phyloP scores from a whole-genome alignment of 441 rosid species.

The Erysimum cheiri region DNA sequence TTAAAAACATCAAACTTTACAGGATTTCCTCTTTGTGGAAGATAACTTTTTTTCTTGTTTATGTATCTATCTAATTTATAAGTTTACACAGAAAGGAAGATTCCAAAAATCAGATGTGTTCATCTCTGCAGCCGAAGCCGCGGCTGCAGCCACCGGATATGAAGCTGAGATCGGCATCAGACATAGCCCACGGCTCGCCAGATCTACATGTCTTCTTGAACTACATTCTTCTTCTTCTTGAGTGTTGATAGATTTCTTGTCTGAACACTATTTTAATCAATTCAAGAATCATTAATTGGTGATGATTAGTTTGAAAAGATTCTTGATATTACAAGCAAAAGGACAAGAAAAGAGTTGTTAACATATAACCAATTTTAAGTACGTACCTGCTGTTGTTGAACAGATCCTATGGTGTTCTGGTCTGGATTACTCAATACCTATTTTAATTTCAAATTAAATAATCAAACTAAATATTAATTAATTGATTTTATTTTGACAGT shows the following conservation, averaged over 20 bases:
- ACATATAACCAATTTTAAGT: constrained; percentile 42
- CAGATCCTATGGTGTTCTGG: constrained; percentile 78
- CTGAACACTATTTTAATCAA: constrained; percentile 28
- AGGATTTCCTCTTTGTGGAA: constrained; percentile 1
- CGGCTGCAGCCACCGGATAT: constrained; percentile 67
- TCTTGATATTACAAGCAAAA: constrained; percentile 40
- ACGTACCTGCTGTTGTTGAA: constrained; percentile 86
- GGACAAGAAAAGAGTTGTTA: constrained; percentile 42
- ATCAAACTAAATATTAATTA: not conserved
- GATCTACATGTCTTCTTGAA: constrained; percentile 62
- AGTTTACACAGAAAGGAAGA: constrained; percentile 60
- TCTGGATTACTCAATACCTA: constrained; percentile 69
- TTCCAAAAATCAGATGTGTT: constrained; percentile 80
- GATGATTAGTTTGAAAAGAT: constrained; percentile 33
- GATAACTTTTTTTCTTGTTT: not conserved
- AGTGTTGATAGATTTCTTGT: constrained; percentile 25
- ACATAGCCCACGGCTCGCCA: constrained; percentile 87
- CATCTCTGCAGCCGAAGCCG: constrained; percentile 55
- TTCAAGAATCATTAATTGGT: constrained; percentile 32
- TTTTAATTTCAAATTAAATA: not conserved
- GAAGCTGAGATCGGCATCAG: constrained; percentile 89
- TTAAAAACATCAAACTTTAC: constrained; percentile 36
- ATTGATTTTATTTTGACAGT: not conserved
- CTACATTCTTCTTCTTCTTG: constrained; percentile 52
- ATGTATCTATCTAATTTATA: constrained; percentile 29